Base-by-base conservation (phyloP, 1,139 yeast species). In the Scheffersomyces stambukii region DNA sequence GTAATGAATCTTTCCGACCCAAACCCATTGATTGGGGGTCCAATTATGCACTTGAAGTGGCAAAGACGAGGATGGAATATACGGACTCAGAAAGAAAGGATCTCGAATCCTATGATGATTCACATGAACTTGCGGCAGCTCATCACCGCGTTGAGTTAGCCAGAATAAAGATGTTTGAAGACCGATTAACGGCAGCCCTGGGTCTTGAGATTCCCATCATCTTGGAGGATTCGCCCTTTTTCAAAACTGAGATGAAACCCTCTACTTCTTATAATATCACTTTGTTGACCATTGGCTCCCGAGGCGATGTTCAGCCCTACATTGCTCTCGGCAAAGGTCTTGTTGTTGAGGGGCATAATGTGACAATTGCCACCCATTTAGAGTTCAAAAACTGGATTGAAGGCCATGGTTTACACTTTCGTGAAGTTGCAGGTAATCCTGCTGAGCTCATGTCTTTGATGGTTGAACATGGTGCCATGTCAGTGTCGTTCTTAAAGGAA, bases 281-380 rank as follows among this genome's bases (percentile, higher is more conserved):
- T 0, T 60, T 88, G 32, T 58, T 89, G 34, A 89, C 97, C 0
- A 89, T 89, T 48, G 97, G 97, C 0, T 85, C 96, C 0, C 65
- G 97, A 33, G 97, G 97, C 24, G 97, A 89, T 55, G 97, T 89
- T 6, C 97, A 89, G 52, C 97, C 97, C 0, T 91, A 88, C 50
- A 81, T 89, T 40, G 91, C 97, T 0, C 58, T 89, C n/a, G 93
- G 85, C 1, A 76, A 78, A 43, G 95, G 91, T 0, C 60, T 89
- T 27, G 55, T 75, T 25, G 63, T 64, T 17, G 96, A 89, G 45
- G 96, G 96, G 0, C 96, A 89, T 48, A 54, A 54, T 13, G 94
- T 86, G 2, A 77, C 80, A 13, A 88, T 89, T 36, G 94, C 93
- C 0, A 83, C 96, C 0, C 97, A 89, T 52, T 46, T 48, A 0